These are phyloP conservation scores for Rheum nobile DNA, from an alignment of 148 eudicot species.

Conservation along the genomic window DNA sequence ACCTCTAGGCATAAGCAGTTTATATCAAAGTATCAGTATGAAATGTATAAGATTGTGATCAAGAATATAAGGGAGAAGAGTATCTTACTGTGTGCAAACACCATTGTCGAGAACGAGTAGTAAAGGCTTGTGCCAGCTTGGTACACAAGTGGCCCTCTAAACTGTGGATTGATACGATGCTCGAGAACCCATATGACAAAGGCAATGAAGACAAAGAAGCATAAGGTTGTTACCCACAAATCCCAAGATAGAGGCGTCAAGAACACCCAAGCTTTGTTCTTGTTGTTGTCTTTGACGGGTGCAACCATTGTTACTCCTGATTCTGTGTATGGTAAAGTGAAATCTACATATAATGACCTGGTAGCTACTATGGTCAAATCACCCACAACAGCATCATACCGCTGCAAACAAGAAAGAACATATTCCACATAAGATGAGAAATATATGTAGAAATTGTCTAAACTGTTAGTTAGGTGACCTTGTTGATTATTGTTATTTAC, in stretches of 20 bases:
- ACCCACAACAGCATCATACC: too few relatives aligned
- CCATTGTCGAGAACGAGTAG: slow-evolving; percentile 62
- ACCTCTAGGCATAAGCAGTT: too few relatives aligned
- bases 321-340: slow-evolving; percentile 23
- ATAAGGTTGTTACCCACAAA: slow-evolving; percentile 15
- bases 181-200: slow-evolving; percentile 20
- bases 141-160: slow-evolving; percentile 35
- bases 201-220: slow-evolving; percentile 17
- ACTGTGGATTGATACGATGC: slow-evolving; percentile 22
- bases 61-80: neutral
- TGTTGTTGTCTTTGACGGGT: slow-evolving; percentile 5
- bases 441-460: too few relatives aligned
- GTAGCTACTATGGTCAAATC: slow-evolving; percentile 33
- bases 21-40: too few relatives aligned
- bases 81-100: slow-evolving; percentile 69
- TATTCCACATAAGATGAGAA: neutral
- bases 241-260: slow-evolving; percentile 19
- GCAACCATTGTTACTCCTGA: slow-evolving; percentile 21
- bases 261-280: too few relatives aligned
- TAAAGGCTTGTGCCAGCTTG: too few relatives aligned
- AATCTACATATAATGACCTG: slow-evolving; percentile 24
- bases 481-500: slow-evolving; percentile 11
- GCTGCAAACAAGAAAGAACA: slow-evolving; percentile 12
- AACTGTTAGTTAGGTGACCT: too few relatives aligned
- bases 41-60: too few relatives aligned